Evolutionary conservation across 768 basidiomycete genomes (phyloP).

Genomic region (Candolleomyces aberdarensis): DNA sequence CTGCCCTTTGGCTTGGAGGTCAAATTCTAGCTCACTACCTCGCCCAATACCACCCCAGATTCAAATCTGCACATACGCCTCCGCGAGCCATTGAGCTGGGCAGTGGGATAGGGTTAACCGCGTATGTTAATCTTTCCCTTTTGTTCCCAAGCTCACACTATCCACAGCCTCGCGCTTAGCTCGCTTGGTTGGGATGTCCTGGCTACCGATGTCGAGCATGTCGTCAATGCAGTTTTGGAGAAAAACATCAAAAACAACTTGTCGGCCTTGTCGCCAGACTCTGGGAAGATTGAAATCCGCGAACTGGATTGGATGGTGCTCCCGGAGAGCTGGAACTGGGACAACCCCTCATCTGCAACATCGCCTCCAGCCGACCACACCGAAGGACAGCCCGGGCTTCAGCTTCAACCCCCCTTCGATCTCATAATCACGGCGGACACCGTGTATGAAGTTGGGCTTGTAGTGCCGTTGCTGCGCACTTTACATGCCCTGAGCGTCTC

Average conservation of each 20-base stretch:
- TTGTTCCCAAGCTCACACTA: constrained; percentile 6
- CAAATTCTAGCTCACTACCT: constrained; percentile 72
- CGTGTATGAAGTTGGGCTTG: constrained; percentile 59
- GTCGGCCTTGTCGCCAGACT: constrained; percentile 23
- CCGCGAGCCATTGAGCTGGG: constrained; percentile 71
- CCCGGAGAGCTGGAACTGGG: constrained; percentile 57
- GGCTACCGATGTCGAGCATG: constrained; percentile 68
- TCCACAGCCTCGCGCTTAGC: constrained; percentile 55
- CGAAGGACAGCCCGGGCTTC: not conserved
- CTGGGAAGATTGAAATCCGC: constrained; percentile 54
- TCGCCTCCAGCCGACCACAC: constrained; percentile 5
- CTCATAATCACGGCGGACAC: constrained; percentile 85
- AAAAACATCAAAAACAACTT: constrained; percentile 59
- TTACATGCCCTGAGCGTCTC: constrained; percentile 48
- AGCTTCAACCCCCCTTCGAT: constrained; percentile 59
- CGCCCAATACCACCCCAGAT: constrained; percentile 30
- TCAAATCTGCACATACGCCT: constrained; percentile 17
- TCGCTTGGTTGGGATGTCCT: constrained; percentile 74
- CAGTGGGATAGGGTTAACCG: constrained; percentile 76
- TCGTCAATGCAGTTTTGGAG: constrained; percentile 60
- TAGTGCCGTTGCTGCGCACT: constrained; percentile 68
- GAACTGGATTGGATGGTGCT: constrained; percentile 69
- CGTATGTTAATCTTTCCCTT: constrained; percentile 35
- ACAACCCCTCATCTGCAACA: constrained; percentile 24
- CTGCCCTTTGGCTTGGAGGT: constrained; percentile 80